Conservation (phyloP, 2,329 filamentous ascomycete genomes). For the Sclerotinia glacialis region DNA sequence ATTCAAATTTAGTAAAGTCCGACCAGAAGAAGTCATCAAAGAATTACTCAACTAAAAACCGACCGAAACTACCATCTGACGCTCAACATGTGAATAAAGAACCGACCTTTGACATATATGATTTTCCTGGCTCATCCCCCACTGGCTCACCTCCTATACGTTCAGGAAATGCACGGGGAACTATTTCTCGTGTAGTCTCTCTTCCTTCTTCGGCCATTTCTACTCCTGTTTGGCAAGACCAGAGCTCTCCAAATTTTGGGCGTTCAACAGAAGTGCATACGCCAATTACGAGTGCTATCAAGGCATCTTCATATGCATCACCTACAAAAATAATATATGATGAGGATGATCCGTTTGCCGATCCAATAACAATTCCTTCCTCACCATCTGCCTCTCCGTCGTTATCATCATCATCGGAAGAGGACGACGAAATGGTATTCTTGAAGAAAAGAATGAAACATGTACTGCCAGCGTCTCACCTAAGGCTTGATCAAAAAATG, state of each 20-base stretch:
- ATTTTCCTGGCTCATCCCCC: constrained; percentile 43
- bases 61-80: constrained; percentile 18
- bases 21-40: constrained; percentile 23
- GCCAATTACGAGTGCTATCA: constrained; percentile 36
- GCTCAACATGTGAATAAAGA: not conserved
- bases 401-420: constrained; percentile 33
- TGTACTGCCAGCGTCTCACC: constrained; percentile 65
- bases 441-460: constrained; percentile 49
- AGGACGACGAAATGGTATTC: constrained; percentile 34
- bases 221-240: constrained; percentile 24
- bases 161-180: not conserved
- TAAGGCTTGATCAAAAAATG: constrained; percentile 55
- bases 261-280: constrained; percentile 30
- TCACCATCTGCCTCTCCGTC: constrained; percentile 27
- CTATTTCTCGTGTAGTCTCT: constrained; percentile 27
- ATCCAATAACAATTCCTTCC: constrained; percentile 5
- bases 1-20: not conserved
- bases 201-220: constrained; percentile 26
- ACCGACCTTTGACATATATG: constrained; percentile 36
- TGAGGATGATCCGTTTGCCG: constrained; percentile 31
- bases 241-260: constrained; percentile 18
- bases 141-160: constrained; percentile 39
- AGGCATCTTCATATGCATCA: constrained; percentile 24
- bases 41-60: constrained; percentile 31
- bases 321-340: constrained; percentile 28